Evolutionary conservation across 169 alveolate species (phyloP).

Genomic region (Cryptosporidium sp.): DNA sequence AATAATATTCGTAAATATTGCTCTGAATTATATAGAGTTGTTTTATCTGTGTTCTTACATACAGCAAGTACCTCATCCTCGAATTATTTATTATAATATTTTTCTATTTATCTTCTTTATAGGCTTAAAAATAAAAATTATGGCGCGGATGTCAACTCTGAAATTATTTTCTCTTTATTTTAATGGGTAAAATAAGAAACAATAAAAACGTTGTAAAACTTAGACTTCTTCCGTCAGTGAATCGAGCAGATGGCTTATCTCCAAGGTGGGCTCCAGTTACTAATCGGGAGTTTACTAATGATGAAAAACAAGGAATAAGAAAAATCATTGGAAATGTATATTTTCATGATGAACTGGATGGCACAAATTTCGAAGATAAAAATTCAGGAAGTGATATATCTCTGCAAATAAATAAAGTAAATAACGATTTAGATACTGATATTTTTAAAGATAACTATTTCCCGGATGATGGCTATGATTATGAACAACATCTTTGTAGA

Average conservation of each 20-base stretch:
- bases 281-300: conserved; percentile 27
- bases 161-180: conserved; percentile 4
- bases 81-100: neutral
- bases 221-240: neutral
- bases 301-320: conserved; percentile 23
- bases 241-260: neutral
- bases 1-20: too few relatives aligned
- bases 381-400: neutral
- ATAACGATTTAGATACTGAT: neutral
- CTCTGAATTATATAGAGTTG: neutral
- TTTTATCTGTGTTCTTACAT: neutral
- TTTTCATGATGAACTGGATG: conserved; percentile 34
- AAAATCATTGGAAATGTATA: conserved; percentile 44
- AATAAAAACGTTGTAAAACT: conserved; percentile 36
- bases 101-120: neutral
- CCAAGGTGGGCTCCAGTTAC: conserved; percentile 27
- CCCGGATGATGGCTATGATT: conserved; percentile 74
- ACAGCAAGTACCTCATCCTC: neutral
- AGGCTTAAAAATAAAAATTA: neutral
- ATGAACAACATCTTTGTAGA: conserved; percentile 44
- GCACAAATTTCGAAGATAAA: neutral
- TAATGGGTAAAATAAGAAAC: conserved; percentile 17
- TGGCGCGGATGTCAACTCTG: conserved; percentile 35
- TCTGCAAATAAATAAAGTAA: neutral
- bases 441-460: conserved; percentile 29